Percentiles rank a stretch among this genome's conserved stretches.
phyloP scores from a whole-genome alignment of 495 filamentous ascomycete genomes.

The Haplographium delicatum region DNA sequence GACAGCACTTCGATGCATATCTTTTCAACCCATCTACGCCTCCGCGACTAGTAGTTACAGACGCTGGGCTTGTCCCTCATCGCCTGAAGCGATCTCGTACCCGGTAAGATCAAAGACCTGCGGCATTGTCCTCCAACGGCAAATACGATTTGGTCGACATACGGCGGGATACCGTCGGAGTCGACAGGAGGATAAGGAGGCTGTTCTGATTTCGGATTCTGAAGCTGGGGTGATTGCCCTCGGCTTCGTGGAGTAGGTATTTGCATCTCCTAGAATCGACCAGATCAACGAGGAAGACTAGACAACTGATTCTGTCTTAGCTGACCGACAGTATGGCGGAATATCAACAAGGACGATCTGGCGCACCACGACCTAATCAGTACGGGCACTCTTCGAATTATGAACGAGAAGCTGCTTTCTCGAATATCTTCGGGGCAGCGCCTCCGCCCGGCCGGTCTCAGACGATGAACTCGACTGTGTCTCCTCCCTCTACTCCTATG shows the following conservation, averaged over 20 bases:
- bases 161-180: slow-evolving; percentile 20
- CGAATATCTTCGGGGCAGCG: slow-evolving; percentile 88
- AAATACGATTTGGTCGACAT: slow-evolving; percentile 12
- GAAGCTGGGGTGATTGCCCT: slow-evolving; percentile 19
- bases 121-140: slow-evolving; percentile 1
- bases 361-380: slow-evolving; percentile 51
- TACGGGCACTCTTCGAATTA: slow-evolving; percentile 65
- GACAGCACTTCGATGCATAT: slow-evolving; percentile 17
- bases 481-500: slow-evolving; percentile 42
- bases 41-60: slow-evolving; percentile 13
- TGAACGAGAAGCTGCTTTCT: slow-evolving; percentile 92
- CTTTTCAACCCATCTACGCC: not conserved
- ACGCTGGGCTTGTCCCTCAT: not conserved
- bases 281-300: not conserved
- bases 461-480: slow-evolving; percentile 71
- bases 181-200: slow-evolving; percentile 12
- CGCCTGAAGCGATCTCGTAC: slow-evolving; percentile 11
- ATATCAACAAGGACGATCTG: slow-evolving; percentile 73
- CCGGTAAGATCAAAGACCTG: not conserved
- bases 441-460: slow-evolving; percentile 84
- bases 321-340: slow-evolving; percentile 63
- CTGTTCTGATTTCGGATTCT: slow-evolving; percentile 9
- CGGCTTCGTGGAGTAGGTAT: slow-evolving; percentile 11
- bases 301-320: not conserved
- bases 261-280: not conserved